These are phyloP conservation scores for Fragaria iinumae DNA, from an alignment of 306 rosid genomes.

Conservation along the genomic window DNA sequence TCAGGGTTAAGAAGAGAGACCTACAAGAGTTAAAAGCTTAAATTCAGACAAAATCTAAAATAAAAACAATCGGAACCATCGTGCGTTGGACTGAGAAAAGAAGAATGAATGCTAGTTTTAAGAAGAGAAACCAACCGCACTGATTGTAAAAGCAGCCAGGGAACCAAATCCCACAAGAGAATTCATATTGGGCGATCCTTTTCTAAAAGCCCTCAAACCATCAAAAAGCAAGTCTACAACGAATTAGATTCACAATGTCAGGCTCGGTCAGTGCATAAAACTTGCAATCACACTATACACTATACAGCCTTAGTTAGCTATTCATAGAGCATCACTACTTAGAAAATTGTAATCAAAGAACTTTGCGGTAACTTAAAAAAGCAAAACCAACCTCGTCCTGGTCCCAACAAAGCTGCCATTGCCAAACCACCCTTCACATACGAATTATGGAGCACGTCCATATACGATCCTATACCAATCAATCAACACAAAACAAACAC, in stretches of 20 bases:
- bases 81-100: slow-evolving; percentile 24
- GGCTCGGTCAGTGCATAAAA: slow-evolving; percentile 14
- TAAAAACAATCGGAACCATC: slow-evolving; percentile 16
- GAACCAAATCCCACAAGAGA: slow-evolving; percentile 98
- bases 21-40: slow-evolving; percentile 41
- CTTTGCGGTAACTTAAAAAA: neutral
- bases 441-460: slow-evolving; percentile 78
- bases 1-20: slow-evolving; percentile 77
- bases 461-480: slow-evolving; percentile 47
- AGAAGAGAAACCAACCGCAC: slow-evolving; percentile 61
- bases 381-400: slow-evolving; percentile 78
- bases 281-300: neutral
- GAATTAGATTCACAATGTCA: neutral
- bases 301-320: neutral
- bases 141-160: slow-evolving; percentile 82
- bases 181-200: slow-evolving; percentile 95
- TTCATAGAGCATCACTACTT: neutral
- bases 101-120: slow-evolving; percentile 6
- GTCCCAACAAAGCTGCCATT: slow-evolving; percentile 80
- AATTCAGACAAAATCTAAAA: slow-evolving; percentile 19
- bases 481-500: neutral
- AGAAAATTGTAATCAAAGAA: neutral
- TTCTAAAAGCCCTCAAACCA: slow-evolving; percentile 75
- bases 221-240: slow-evolving; percentile 80
- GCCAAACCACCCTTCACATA: slow-evolving; percentile 86